A percentile compares a stretch with the other conserved stretches of the same genome.
Evolutionary conservation across 2,329 filamentous ascomycete genomes (phyloP).

Genomic region (Cyphellophora attinorum): DNA sequence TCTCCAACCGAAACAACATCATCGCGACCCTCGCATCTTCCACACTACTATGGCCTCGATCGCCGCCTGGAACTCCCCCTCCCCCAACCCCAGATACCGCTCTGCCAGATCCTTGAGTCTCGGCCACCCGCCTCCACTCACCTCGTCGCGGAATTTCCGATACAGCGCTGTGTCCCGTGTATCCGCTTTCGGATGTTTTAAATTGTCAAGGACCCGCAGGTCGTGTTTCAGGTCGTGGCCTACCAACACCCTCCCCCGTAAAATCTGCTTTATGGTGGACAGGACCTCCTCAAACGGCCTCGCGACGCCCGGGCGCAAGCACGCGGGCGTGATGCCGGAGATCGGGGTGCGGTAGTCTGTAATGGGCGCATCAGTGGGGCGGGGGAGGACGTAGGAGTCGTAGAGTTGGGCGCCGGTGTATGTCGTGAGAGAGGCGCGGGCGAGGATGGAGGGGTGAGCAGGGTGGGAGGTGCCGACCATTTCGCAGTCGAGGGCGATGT

Average conservation of each 20-base stretch:
- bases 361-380: conserved; percentile 57
- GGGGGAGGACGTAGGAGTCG: conserved; percentile 80
- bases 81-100: conserved; percentile 48
- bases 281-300: conserved; percentile 71
- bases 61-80: too few species aligned
- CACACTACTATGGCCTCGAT: conserved; percentile 52
- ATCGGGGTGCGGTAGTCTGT: conserved; percentile 85
- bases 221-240: conserved; percentile 79
- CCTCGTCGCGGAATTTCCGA: too few species aligned
- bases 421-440: conserved; percentile 82
- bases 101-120: conserved; percentile 48
- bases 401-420: conserved; percentile 89
- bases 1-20: conserved; percentile 75
- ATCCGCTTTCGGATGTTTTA: conserved; percentile 69
- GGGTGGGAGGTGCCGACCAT: conserved; percentile 76
- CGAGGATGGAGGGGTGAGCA: conserved; percentile 63
- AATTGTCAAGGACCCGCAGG: conserved; percentile 59
- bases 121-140: conserved; percentile 37
- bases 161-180: conserved; percentile 81
- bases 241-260: conserved; percentile 64
- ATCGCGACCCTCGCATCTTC: conserved; percentile 84
- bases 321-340: conserved; percentile 67
- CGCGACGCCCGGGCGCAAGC: conserved; percentile 57
- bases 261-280: conserved; percentile 55
- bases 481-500: conserved; percentile 89